Base-by-base conservation (phyloP, 1,284 basidiomycete species). In the Veloboletus limbatus region DNA sequence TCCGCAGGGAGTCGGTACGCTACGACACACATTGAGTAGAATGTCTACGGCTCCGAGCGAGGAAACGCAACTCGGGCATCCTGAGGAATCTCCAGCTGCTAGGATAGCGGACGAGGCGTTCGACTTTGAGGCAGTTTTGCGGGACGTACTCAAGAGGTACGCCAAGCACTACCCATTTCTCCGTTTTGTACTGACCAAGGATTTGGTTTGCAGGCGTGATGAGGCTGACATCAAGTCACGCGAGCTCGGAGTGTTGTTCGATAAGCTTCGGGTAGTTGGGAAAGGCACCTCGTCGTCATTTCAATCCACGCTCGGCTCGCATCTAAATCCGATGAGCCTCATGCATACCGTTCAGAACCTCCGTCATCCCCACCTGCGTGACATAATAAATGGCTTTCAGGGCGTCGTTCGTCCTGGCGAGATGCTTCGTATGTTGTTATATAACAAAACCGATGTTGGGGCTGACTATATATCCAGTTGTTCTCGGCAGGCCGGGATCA, bases 401-500 rank as follows among this genome's bases (percentile, higher is more conserved):
- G 81, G 79, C 9, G 67, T 72, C 13, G 67, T 82, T 26, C 65
- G 70, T 13, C 78, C 81, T 0, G 81, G 81, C 4, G 79, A 85
- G 56, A 85, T 84, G 81, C 66, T 80, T 4, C 65, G 76, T 78
- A 51, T 18, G 73, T 56, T n/a, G 26, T 28, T 38, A 8, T 7
- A 17, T 2, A 16, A 2, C 11, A 6, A 17, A 26, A 13, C 8
- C 0, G 14, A n/a, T 14, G 2, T 14, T 2, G 18, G 17, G 9
- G 26, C 42, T 54, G 10, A 59, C 13, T 24, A 6, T 8, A 16
- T 3, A 9, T 22, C n/a, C 42, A 78, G 76, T 82, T 37, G 81
- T 84, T 17, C 69, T 85, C 13, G 82, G 82, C n/a, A 69, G 78
- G 18, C 82, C 82, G 7, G 78, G 79, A 26, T 78, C 85, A 0